Conservation (phyloP, 202 grass and related monocot genomes). For the Panicum hallii region DNA sequence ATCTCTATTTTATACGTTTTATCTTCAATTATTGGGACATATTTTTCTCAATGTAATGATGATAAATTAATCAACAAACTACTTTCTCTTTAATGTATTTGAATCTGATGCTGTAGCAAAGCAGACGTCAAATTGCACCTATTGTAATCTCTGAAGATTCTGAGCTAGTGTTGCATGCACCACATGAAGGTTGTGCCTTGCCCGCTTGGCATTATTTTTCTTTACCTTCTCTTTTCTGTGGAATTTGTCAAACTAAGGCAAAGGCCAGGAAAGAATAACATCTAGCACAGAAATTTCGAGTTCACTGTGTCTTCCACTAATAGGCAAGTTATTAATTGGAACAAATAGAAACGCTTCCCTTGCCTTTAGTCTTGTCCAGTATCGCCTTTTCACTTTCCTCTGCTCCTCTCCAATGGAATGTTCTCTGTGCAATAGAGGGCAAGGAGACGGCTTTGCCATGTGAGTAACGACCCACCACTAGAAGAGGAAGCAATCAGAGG, state of each 20-base stretch:
- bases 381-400: constrained; percentile 40
- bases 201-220: constrained; percentile 26
- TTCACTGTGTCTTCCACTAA: constrained; percentile 32
- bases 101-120: constrained; percentile 64
- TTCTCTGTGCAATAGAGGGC: constrained; percentile 39
- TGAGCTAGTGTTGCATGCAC: constrained; percentile 55
- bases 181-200: constrained; percentile 47
- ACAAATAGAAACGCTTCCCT: constrained; percentile 33
- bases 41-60: constrained; percentile 31
- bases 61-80: constrained; percentile 31
- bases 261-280: constrained; percentile 40
- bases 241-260: constrained; percentile 51
- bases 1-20: constrained; percentile 19
- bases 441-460: constrained; percentile 28
- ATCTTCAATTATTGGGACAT: constrained; percentile 30
- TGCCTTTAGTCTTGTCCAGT: constrained; percentile 53
- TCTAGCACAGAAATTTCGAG: not conserved
- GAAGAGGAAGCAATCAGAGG: constrained; percentile 31
- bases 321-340: constrained; percentile 27
- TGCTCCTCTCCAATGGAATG: constrained; percentile 37
- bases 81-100: constrained; percentile 48
- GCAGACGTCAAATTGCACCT: constrained; percentile 54
- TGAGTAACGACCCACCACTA: constrained; percentile 26
- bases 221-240: constrained; percentile 29
- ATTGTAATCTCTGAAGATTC: constrained; percentile 50